Base-by-base conservation (phyloP, 1,139 yeast genomes). In the Yamadazyma taylorii region DNA sequence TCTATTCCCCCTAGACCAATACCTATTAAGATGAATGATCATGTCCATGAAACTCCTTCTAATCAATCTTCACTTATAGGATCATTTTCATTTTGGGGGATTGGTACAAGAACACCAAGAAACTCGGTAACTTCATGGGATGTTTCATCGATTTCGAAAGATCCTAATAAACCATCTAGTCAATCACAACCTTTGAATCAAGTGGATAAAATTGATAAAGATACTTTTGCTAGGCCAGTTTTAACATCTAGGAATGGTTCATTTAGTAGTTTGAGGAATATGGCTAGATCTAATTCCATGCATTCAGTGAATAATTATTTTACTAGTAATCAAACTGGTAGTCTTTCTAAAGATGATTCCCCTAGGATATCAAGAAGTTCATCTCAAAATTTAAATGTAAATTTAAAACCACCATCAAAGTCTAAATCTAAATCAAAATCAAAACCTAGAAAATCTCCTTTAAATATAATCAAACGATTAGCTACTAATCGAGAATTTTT, bases 61-160 rank as follows among this genome's bases (percentile, higher is more conserved):
- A 42, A 41, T 34, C 27, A 42, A 45, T 30, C 26, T 35, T 24
- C 54, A 39, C 33, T 55, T 60, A 8, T 55, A 60, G 73, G 73
- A 2, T 67, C 74, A 1, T 54, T 69, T 31, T 53, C 69, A 0
- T 68, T 65, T 38, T 69, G 74, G 74, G 75, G 53, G 13, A 34
- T 48, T n/a, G 52, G 53, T 13, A 31, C 37, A 13, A 32, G 53
- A 24, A 42, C 48, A 10, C 48, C 47, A 5, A 34, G 42, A 19
- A 37, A 39, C 11, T 45, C 50, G 2, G 15, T 32, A 7, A 29
- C 48, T 17, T 42, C 47, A 9, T n/a, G 33, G 3, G 14, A 32
- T 11, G 29, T 22, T 32, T 37, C 4, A 34, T 33, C 23, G 33
- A 24, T 12, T 14, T 35, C 3, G n/a, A 34, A 37, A 32, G 40